Percentiles rank a stretch among this genome's conserved stretches.
These are phyloP conservation scores for Pyrus hybrid DNA, from an alignment of 331 rosid species.

Conservation along the genomic window DNA sequence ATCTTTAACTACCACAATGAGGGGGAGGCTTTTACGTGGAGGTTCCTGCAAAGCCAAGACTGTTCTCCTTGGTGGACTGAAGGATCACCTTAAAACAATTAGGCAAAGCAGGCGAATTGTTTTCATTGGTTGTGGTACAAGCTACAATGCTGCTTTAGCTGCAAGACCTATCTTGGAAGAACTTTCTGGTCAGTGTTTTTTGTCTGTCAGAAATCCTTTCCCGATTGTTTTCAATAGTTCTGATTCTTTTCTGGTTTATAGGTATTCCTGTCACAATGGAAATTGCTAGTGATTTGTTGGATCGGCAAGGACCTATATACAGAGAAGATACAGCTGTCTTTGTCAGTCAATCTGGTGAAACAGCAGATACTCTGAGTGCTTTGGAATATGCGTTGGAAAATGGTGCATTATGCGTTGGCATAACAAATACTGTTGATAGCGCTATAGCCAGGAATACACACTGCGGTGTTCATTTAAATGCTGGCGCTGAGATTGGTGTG, in stretches of 20 bases:
- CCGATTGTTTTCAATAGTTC: not conserved
- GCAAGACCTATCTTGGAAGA: constrained; percentile 97
- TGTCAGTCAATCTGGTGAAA: constrained; percentile 99
- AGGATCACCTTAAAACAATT: constrained; percentile 93
- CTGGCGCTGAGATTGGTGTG: constrained; percentile 98
- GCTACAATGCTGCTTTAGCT: constrained; percentile 98
- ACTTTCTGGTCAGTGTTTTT: constrained; percentile 68
- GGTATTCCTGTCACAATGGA: constrained; percentile 99
- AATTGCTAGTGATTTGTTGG: constrained; percentile 97
- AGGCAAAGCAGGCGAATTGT: constrained; percentile 93
- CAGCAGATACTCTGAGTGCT: constrained; percentile 89
- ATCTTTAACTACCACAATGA: constrained; percentile 93
- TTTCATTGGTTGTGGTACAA: constrained; percentile 94
- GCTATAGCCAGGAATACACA: constrained; percentile 93
- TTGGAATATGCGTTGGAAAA: constrained; percentile 90
- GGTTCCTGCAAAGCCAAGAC: constrained; percentile 73
- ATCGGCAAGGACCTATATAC: constrained; percentile 90
- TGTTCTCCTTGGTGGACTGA: constrained; percentile 90
- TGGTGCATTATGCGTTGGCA: constrained; percentile 96
- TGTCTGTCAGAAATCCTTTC: constrained; percentile 13
- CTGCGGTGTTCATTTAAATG: constrained; percentile 97
- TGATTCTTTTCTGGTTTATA: constrained; percentile 18
- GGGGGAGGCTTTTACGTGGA: constrained; percentile 83
- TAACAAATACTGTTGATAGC: constrained; percentile 92
- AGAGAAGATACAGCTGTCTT: constrained; percentile 96